Conservation (phyloP, 345 rosid species). For the Corchorus olitorius region DNA sequence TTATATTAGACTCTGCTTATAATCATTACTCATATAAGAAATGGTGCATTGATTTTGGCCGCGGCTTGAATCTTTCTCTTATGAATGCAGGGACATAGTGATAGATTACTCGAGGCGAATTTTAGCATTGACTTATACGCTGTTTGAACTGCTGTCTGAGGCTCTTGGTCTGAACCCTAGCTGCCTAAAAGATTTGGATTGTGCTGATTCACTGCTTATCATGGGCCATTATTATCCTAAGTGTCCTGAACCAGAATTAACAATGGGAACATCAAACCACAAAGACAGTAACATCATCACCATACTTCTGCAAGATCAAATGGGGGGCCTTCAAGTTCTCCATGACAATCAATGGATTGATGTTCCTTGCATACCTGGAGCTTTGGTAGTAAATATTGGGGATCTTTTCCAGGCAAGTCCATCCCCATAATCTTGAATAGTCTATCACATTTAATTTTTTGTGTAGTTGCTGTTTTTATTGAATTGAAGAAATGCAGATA, state of each 20-base stretch:
- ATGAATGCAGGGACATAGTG: constrained; percentile 35
- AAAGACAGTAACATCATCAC: constrained; percentile 37
- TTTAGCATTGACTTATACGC: constrained; percentile 26
- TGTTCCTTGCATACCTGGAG: constrained; percentile 34
- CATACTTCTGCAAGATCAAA: constrained; percentile 47
- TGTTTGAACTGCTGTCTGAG: constrained; percentile 45
- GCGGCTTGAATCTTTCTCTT: not conserved
- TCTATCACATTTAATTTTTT: not conserved
- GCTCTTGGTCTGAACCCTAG: constrained; percentile 41
- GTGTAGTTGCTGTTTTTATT: not conserved
- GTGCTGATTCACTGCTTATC: constrained; percentile 29
- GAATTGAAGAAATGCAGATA: not conserved
- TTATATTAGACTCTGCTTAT: no score
- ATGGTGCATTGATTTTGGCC: no score
- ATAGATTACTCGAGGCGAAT: constrained; percentile 39
- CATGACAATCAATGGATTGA: constrained; percentile 44
- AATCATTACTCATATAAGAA: not conserved
- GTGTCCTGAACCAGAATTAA: constrained; percentile 51
- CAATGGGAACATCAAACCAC: constrained; percentile 39
- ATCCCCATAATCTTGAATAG: not conserved
- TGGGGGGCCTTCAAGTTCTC: constrained; percentile 55
- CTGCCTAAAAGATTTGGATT: constrained; percentile 31
- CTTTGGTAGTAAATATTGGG: constrained; percentile 39
- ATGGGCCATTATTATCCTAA: constrained; percentile 46
- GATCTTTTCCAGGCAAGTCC: constrained; percentile 39